These are phyloP conservation scores for Stenocarpella maydis DNA, from an alignment of 2,329 filamentous ascomycete genomes.

Conservation along the genomic window DNA sequence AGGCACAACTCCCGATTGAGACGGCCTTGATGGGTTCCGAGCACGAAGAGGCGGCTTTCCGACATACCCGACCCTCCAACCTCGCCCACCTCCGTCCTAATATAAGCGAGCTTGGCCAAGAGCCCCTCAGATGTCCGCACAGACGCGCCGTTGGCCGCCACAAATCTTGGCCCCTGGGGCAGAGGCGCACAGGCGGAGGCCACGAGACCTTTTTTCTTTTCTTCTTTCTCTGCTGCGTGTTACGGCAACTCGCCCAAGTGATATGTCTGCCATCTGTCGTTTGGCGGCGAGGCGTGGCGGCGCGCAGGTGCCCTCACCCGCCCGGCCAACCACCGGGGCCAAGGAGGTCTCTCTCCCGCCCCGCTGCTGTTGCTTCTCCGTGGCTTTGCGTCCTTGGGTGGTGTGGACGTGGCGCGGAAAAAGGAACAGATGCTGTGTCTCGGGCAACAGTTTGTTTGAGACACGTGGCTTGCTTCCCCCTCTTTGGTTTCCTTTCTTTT, in stretches of 20 bases:
- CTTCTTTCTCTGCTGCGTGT: too few relatives aligned
- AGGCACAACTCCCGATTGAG: too few relatives aligned
- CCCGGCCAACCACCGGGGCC: not conserved
- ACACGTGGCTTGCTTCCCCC: not conserved
- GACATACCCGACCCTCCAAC: too few relatives aligned
- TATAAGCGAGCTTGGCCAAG: too few relatives aligned
- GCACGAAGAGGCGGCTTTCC: too few relatives aligned
- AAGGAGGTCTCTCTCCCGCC: not conserved
- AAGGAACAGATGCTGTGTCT: not conserved
- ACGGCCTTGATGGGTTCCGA: too few relatives aligned
- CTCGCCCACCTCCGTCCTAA: too few relatives aligned
- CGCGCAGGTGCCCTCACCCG: not conserved
- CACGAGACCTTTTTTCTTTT: not conserved
- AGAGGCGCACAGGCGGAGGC: not conserved
- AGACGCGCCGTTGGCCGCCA: slow-evolving; percentile 9
- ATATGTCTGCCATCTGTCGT: rapidly evolving
- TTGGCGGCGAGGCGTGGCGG: not conserved
- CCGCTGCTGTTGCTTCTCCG: not conserved
- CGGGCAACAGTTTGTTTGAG: not conserved
- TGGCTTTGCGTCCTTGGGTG: not conserved
- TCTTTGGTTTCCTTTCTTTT: slow-evolving; percentile 2
- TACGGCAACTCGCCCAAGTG: too few relatives aligned
- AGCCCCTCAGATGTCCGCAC: not conserved
- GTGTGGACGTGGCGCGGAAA: not conserved
- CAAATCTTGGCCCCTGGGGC: not conserved